These are phyloP conservation scores for Solanum appendiculatum DNA, from an alignment of 257 asterid genomes.

Conservation along the genomic window DNA sequence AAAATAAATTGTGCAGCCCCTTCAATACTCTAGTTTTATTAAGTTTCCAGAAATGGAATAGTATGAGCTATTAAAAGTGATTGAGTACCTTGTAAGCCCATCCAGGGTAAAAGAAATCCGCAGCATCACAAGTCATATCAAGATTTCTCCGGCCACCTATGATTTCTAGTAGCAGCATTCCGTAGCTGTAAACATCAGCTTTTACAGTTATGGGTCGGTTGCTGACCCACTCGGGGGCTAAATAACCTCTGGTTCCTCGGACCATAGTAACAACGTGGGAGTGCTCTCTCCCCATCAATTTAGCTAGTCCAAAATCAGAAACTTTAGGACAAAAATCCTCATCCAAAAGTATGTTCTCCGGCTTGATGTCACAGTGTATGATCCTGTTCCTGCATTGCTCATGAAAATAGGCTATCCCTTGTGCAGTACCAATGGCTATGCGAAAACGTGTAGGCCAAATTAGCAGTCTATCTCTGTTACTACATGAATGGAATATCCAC, in stretches of 20 bases:
- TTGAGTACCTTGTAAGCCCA: conserved; percentile 89
- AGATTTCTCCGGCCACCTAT: conserved; percentile 85
- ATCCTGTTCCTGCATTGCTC: conserved; percentile 88
- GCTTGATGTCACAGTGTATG: conserved; percentile 89
- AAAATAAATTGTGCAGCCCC: neutral
- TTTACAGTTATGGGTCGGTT: conserved; percentile 80
- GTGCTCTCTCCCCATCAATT: conserved; percentile 90
- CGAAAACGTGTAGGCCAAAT: conserved; percentile 71
- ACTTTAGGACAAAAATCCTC: conserved; percentile 78
- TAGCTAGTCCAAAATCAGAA: conserved; percentile 90
- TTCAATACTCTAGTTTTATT: neutral
- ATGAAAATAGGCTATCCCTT: conserved; percentile 84
- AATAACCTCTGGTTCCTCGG: conserved; percentile 79
- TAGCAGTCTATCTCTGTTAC: conserved; percentile 26
- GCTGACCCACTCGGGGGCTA: conserved; percentile 91
- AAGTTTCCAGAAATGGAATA: neutral
- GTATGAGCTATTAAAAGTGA: neutral
- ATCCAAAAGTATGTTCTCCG: conserved; percentile 83
- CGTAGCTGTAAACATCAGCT: conserved; percentile 90
- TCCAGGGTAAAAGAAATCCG: conserved; percentile 85
- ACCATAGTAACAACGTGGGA: conserved; percentile 80
- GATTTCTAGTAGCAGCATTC: conserved; percentile 83
- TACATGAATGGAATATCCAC: conserved; percentile 67
- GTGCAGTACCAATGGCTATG: conserved; percentile 79
- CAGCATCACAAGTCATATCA: conserved; percentile 69